Base-by-base conservation (phyloP, 2,329 filamentous ascomycete genomes). In the Hypoxylon sp. region DNA sequence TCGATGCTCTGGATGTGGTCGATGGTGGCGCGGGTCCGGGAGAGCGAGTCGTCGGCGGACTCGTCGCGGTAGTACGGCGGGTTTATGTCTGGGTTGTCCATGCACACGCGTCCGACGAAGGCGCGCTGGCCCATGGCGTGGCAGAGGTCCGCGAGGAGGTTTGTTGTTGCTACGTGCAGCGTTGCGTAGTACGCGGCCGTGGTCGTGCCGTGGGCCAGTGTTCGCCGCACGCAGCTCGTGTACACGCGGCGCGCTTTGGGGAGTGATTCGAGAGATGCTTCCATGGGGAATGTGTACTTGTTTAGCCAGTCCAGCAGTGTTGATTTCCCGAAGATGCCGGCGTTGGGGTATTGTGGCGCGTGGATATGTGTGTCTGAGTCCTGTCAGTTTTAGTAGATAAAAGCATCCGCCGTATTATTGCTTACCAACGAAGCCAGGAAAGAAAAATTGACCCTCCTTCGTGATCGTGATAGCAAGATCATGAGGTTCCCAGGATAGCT, bases 121-220 rank as follows among this genome's bases (percentile, higher is more conserved):
- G 95, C 95, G 55, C 95, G 85, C 79, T 99, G 95, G 46, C 95
- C 95, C 24, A 87, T 81, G 0, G 80, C 75, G n/a, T 92, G 83
- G 73, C 94, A 97, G 17, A 97, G 86, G 67, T 92, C 88, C 0
- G 94, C 91, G 5, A 99, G 89, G 6, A 97, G 85, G 75, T 97
- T 97, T n/a, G 95, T 99, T 1, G 93, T 88, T 0, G 87, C 83
- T 1, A 97, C 91, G 75, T 97, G 89, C 66, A 93, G 88, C 24
- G 95, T 98, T 61, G 94, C 94, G 77, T 91, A 98, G 83, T 98
- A 98, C n/a, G 92, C 87, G 5, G 93, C 93, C 10, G 92, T 95
- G 0, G 95, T 99, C 8, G 95, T 99, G 66, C 95, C 95, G 75
- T 97, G 89, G 20, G 92, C 86, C 10, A 99, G 86, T 0, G 93